Percentiles rank a stretch among this genome's conserved stretches.
These are phyloP conservation scores for Colletotrichum viniferum DNA, from an alignment of 2,329 filamentous ascomycete genomes.

Conservation along the genomic window DNA sequence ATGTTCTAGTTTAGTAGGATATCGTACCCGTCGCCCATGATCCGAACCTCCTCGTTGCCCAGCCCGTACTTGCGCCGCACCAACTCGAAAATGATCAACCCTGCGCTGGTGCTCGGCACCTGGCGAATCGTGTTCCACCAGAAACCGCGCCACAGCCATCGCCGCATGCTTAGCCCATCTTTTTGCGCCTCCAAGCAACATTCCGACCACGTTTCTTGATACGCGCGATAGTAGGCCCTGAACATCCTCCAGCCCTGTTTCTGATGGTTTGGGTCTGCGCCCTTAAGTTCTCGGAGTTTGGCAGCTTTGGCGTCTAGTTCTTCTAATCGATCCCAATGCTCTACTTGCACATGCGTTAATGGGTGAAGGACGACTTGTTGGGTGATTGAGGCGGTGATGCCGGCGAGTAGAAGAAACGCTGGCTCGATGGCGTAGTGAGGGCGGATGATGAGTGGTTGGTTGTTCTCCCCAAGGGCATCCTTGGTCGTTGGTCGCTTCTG, in stretches of 20 bases:
- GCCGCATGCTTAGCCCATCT: conserved; percentile 59
- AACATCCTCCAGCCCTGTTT: conserved; percentile 57
- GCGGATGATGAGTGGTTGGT: conserved; percentile 58
- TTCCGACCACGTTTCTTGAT: conserved; percentile 68
- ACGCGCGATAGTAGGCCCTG: conserved; percentile 72
- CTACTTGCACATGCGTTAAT: conserved; percentile 70
- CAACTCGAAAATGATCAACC: conserved; percentile 79
- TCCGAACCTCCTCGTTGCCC: conserved; percentile 65
- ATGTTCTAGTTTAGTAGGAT: conserved; percentile 60
- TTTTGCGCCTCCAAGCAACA: conserved; percentile 61
- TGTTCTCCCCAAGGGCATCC: conserved; percentile 26
- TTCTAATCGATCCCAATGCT: conserved; percentile 76
- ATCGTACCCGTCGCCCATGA: conserved; percentile 72
- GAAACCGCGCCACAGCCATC: conserved; percentile 75
- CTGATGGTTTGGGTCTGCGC: conserved; percentile 34
- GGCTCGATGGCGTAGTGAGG: conserved; percentile 81
- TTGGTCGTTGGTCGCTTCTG: conserved; percentile 43
- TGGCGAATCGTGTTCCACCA: conserved; percentile 75
- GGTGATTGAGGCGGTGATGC: conserved; percentile 69
- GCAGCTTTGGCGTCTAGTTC: conserved; percentile 68
- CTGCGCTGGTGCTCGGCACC: conserved; percentile 78
- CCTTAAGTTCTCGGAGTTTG: conserved; percentile 41
- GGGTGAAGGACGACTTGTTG: conserved; percentile 77
- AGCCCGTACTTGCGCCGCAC: conserved; percentile 75
- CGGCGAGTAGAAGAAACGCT: conserved; percentile 71